Base-by-base conservation (phyloP, 176 grass and related monocot species). In the Thinopyrum elongatum region DNA sequence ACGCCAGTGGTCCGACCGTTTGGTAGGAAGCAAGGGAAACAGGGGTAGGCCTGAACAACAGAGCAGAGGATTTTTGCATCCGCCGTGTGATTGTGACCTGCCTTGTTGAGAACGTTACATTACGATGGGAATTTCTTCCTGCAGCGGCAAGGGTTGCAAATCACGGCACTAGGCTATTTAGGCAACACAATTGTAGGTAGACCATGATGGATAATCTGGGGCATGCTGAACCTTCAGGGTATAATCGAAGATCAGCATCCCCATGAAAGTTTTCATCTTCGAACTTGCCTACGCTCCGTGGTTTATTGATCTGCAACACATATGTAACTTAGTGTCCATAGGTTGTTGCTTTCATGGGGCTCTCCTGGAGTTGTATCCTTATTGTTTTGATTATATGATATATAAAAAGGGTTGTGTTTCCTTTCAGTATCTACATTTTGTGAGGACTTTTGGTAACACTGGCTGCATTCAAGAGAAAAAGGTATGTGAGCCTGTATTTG, bases 1-100 rank as follows among this genome's bases (percentile, higher is more conserved):
- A 84, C 78, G 39, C 70, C 61, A 0, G 34, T 61, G 36, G 82
- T 85, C 74, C 84, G 92, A 73, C 86, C 88, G 5, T 94, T 96
- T 2, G 92, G 97, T 58, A 92, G 94, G 71, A 94, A 99, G 61
- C 90, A 96, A 28, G 92, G 97, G 82, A 91, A 80, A 83, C 82
- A 89, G 35, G 86, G 74, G 83, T 90, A 83, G 35, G 10, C 21
- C 35, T 70, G 67, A 64, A 35, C 25, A 44, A 59, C 83, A 86
- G 46, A 80, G n/a, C 68, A 70, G 73, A 33, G 1, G 38, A 70
- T 76, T 91, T 83, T 91, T 85, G 41, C 46, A 78, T 55, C 70
- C 17, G 78, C 82, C 55, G 5, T 36, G 21, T 55, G 71, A 82
- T 82, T 91, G 81, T 85, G 82, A 88, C 65, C 82, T 73, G 55